These are phyloP conservation scores for Calamus simplicifolius DNA, from an alignment of 176 grass and related monocot genomes.

Conservation along the genomic window DNA sequence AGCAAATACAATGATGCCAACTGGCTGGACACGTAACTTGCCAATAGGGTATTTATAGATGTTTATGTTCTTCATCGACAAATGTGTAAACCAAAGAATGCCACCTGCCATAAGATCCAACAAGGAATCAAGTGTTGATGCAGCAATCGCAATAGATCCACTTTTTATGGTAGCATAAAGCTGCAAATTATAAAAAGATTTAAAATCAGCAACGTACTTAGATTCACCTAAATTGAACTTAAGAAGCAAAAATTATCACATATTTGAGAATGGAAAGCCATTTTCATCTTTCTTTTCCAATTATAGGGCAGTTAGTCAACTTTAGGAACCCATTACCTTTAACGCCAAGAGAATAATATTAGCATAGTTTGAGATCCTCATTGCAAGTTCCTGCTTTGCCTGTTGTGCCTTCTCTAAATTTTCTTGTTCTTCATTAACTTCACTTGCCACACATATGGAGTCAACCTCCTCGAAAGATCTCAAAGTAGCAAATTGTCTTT, in stretches of 20 bases:
- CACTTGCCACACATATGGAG: neutral
- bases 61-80: conserved; percentile 23
- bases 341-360: conserved; percentile 23
- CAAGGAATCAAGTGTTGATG: conserved; percentile 23
- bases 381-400: conserved; percentile 11
- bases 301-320: too few species aligned
- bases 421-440: neutral
- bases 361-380: conserved; percentile 21
- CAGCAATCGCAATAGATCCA: conserved; percentile 27
- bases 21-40: conserved; percentile 22
- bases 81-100: conserved; percentile 28
- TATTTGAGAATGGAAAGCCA: too few species aligned
- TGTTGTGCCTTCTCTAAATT: neutral
- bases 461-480: conserved; percentile 26
- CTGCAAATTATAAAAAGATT: conserved; percentile 1
- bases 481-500: conserved; percentile 22
- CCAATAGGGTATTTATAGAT: conserved; percentile 25
- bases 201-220: too few species aligned
- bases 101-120: conserved; percentile 26
- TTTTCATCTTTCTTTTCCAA: too few species aligned
- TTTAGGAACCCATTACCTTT: conserved; percentile 6
- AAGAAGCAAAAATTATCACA: too few species aligned
- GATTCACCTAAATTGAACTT: too few species aligned
- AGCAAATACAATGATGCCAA: conserved; percentile 27
- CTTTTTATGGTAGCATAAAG: conserved; percentile 22